Base-by-base conservation (phyloP, 345 rosid genomes). In the Syzygium jambos region DNA sequence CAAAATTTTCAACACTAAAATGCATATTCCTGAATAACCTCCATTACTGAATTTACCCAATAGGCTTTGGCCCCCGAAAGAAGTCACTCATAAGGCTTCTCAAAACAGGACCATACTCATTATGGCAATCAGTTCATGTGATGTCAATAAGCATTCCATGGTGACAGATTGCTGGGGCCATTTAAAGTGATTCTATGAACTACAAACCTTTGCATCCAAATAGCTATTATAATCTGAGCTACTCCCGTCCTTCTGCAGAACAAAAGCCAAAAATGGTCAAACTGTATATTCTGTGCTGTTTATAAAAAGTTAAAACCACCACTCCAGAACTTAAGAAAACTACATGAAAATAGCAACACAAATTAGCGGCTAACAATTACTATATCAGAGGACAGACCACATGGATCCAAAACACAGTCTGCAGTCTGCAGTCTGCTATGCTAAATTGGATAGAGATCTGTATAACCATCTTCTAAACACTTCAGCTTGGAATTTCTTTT, bases 201-300 rank as follows among this genome's bases (percentile, higher is more conserved):
- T 85, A 73, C 91, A 68, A 8, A 96, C 99, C 99, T 98, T 96
- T 83, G 99, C 98, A 15, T 98, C 98, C 90, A 98, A 93, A 91
- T 95, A 96, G 92, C 91, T 95, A 89, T 90, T 89, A 91, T 98
- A 96, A 86, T 98, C 99, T 82, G 90, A 90, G 94, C 98, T 98
- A 68, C 84, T 85, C 84, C 99, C 99, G 87, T 95, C 98, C 92
- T 93, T 98, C 99, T 98, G 95, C 89, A 92, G 77, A 89, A 57
- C 73, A 92, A 89, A 90, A 86, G 83, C 14, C 78, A 55, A 87
- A 91, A 52, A 51, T 78, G 59, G 86, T 91, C 38, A 88, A 85
- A 86, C 38, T 52, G 34, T 51, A 13, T 10, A 14, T 54, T 77
- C 34, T 38, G 3, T 54, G 57, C 85, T 29, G 41, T 84, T n/a